Conservation (phyloP, 2,329 filamentous ascomycete species). For the Aspergillus tanneri region DNA sequence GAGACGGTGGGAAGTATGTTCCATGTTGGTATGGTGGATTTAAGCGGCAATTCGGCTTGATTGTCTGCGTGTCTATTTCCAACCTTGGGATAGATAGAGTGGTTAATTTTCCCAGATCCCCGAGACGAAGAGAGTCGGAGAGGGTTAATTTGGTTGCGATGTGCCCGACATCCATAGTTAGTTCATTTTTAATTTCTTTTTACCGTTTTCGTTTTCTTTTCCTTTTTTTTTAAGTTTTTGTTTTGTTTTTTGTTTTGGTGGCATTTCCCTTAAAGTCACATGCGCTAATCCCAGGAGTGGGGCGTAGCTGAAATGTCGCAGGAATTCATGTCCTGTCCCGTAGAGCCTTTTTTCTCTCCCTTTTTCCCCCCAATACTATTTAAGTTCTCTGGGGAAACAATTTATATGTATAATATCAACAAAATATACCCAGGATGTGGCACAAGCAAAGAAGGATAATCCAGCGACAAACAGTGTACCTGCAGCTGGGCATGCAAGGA, state of each 20-base stretch:
- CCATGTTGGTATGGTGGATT: slow-evolving; percentile 3
- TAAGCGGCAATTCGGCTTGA: slow-evolving; percentile 4
- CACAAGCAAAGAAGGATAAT: neutral
- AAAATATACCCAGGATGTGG: neutral
- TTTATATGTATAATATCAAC: neutral
- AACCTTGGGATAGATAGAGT: too few relatives aligned
- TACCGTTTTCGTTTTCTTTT: neutral
- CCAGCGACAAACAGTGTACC: neutral
- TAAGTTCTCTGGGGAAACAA: too few relatives aligned
- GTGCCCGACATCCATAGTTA: too few relatives aligned
- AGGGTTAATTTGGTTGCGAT: too few relatives aligned
- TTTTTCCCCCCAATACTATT: neutral
- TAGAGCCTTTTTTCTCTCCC: neutral
- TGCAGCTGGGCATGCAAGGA: neutral
- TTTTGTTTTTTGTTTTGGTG: neutral
- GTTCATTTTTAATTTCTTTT: neutral
- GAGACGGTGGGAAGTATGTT: slow-evolving; percentile 6
- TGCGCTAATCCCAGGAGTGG: neutral
- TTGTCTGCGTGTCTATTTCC: too few relatives aligned
- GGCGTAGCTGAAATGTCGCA: neutral
- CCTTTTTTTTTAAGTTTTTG: too few relatives aligned
- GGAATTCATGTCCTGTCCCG: neutral
- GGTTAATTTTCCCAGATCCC: too few relatives aligned
- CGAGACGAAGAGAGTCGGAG: too few relatives aligned
- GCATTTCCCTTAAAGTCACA: too few relatives aligned